Evolutionary conservation across 2,329 filamentous ascomycete species (phyloP), one percentile per base, ranked within the genome.

Genomic region (Emydomyces testavorans): DNA sequence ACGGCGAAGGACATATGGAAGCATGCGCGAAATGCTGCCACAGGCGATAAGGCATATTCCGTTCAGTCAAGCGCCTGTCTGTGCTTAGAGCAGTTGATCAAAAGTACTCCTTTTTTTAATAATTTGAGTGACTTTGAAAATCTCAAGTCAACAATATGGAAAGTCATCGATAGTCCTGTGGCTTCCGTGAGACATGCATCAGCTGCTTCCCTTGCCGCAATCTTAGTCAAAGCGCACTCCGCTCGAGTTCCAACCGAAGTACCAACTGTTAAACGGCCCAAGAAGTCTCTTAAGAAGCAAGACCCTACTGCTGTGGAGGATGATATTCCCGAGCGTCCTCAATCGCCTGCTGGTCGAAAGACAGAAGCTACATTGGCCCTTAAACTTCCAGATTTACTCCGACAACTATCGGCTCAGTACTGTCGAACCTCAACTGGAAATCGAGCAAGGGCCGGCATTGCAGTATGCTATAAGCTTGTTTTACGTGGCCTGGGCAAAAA

Each of bases 1-100:
- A 74, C 89, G 31, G 85, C 85, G n/a, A 80, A 88, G 59, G 89
- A 95, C 62, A 78, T 93, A 13, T 96, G 88, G 87, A 98, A 95
- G 65, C 85, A 90, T 62, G 83, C 81, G 21, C 80, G 92, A 53
- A 86, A 75, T 64, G 76, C 83, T 56, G 83, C 83, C 23, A 75
- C 80, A 0, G 75, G 74, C 51, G 93, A 98, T 65, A 96, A 92
- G 65, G 85, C 87, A 3, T 74, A 80, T 2, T 74, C 94, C 28
- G 88, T 90, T 6, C 79, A 94, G 62, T 76, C 83, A 13, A 78
- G 80, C 49, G 84, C 86, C 6, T 93, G 85, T 59, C 80, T 80
- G 54, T 93, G 86, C 61, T 68, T 98, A 53, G 82, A 84, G 60
- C 73, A 80, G 47, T 70, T 96, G 41, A 70, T 84, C 18, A 80